Conservation (phyloP, 768 basidiomycete species). For the Sistotremastrum niveocremeum region DNA sequence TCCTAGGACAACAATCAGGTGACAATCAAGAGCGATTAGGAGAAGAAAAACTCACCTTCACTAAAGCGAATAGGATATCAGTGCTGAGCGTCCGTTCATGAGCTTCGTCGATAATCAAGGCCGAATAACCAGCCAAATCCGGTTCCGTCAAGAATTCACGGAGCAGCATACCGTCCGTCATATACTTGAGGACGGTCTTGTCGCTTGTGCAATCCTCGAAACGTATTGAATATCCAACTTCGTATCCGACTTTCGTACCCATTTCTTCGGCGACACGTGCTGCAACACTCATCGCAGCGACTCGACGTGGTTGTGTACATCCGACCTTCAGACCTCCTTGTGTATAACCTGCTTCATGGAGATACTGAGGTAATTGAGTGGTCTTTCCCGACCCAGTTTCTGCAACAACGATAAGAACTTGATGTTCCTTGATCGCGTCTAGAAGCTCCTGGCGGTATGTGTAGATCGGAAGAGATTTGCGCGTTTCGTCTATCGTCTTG, state of each 20-base stretch:
- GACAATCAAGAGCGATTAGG: conserved; percentile 9
- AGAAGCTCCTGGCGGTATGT: conserved; percentile 79
- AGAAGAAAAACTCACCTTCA: conserved; percentile 63
- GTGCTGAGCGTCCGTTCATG: conserved; percentile 97
- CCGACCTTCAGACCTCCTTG: conserved; percentile 78
- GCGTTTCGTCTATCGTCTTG: conserved; percentile 81
- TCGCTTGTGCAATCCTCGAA: conserved; percentile 99
- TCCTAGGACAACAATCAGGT: conserved; percentile 42
- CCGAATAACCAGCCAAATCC: conserved; percentile 87
- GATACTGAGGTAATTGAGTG: conserved; percentile 94
- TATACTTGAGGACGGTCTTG: conserved; percentile 97
- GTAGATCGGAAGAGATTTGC: conserved; percentile 89
- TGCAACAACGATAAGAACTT: conserved; percentile 93
- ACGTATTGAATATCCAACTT: conserved; percentile 99
- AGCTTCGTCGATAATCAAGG: conserved; percentile 95
- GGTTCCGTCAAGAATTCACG: conserved; percentile 97
- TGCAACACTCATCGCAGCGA: conserved; percentile 98
- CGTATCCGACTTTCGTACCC: conserved; percentile 92
- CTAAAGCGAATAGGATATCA: conserved; percentile 94
- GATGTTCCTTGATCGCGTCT: conserved; percentile 78
- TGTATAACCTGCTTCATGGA: conserved; percentile 95
- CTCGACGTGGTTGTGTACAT: conserved; percentile 96
- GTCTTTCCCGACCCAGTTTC: conserved; percentile 99
- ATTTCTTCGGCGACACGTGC: conserved; percentile 99
- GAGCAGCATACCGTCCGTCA: conserved; percentile 98